Percentiles rank a stretch among this genome's conserved stretches.
phyloP scores from a whole-genome alignment of 192 early-diverging fungal species.

The Backusella sp. region DNA sequence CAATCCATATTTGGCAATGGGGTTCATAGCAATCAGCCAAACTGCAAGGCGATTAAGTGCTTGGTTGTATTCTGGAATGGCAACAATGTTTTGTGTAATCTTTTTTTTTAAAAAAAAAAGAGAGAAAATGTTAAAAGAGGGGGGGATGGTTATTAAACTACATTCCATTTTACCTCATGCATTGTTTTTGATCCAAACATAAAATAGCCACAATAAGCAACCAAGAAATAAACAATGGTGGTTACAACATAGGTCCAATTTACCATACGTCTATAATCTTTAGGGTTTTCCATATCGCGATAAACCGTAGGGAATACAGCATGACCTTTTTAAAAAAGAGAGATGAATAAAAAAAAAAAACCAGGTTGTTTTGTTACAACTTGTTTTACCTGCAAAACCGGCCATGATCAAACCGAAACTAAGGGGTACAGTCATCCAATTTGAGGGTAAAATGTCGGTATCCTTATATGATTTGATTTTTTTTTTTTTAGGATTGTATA shows the following conservation, averaged over 20 bases:
- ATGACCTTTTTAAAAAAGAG: conserved; percentile 33
- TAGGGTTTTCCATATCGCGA: conserved; percentile 61
- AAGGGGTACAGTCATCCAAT: conserved; percentile 44
- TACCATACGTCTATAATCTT: conserved; percentile 47
- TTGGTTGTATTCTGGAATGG: conserved; percentile 53
- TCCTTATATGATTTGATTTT: conserved; percentile 20
- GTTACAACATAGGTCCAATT: conserved; percentile 58
- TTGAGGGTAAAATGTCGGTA: conserved; percentile 52
- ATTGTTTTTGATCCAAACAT: conserved; percentile 69
- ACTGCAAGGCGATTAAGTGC: conserved; percentile 59
- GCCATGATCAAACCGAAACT: conserved; percentile 60
- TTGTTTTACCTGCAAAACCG: conserved; percentile 48
- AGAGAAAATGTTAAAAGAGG: not conserved
- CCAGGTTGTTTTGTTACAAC: not conserved
- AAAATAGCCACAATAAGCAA: conserved; percentile 57
- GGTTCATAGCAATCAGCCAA: conserved; percentile 67
- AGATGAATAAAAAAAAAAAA: not conserved
- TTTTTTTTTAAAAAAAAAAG: conserved; percentile 14
- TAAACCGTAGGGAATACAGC: conserved; percentile 71
- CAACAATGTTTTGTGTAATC: conserved; percentile 72
- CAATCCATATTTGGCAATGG: conserved; percentile 71
- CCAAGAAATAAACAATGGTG: conserved; percentile 49
- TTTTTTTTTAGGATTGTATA: not conserved
- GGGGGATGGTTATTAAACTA: not conserved
- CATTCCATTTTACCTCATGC: conserved; percentile 48